Conservation (phyloP, 768 basidiomycete genomes). For the Tylopilus sp. region DNA sequence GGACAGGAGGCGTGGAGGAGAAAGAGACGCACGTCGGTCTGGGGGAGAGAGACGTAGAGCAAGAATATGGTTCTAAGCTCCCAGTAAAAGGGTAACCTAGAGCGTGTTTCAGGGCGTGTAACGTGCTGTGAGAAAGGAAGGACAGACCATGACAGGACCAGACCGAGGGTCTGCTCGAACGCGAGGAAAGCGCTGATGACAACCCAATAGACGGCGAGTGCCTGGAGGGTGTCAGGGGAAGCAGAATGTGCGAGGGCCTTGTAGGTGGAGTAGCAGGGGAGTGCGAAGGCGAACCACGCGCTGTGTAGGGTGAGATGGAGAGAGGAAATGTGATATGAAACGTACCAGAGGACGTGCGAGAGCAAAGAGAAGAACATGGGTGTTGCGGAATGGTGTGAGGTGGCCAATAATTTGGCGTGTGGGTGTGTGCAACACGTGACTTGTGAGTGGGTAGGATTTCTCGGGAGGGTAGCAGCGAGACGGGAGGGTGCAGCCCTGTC, state of each 20-base stretch:
- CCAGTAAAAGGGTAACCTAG: constrained; percentile 76
- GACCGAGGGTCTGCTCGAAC: constrained; percentile 60
- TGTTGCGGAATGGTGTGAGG: no score
- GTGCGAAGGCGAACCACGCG: constrained; percentile 68
- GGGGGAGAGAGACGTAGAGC: constrained; percentile 65
- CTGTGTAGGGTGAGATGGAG: constrained; percentile 33
- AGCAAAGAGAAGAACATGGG: constrained; percentile 8
- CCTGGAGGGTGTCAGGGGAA: constrained; percentile 49
- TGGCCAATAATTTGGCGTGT: no score
- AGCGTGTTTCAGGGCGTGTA: constrained; percentile 8
- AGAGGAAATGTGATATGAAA: background rate
- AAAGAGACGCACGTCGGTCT: constrained; percentile 51
- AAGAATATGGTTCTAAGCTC: constrained; percentile 67
- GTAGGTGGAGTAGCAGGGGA: constrained; percentile 64
- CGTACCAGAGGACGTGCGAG: constrained; percentile 50
- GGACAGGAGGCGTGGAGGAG: background rate
- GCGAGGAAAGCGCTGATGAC: constrained; percentile 59
- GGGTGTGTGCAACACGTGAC: no score
- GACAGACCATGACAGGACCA: constrained; percentile 62
- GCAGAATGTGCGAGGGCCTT: constrained; percentile 60
- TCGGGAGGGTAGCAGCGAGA: no score
- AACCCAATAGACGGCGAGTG: constrained; percentile 62
- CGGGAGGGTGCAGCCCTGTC: background rate
- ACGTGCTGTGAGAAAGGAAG: background rate
- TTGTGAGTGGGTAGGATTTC: no score